These are phyloP conservation scores for Ascochyta rabiei DNA, from an alignment of 2,329 filamentous ascomycete species.

Conservation along the genomic window DNA sequence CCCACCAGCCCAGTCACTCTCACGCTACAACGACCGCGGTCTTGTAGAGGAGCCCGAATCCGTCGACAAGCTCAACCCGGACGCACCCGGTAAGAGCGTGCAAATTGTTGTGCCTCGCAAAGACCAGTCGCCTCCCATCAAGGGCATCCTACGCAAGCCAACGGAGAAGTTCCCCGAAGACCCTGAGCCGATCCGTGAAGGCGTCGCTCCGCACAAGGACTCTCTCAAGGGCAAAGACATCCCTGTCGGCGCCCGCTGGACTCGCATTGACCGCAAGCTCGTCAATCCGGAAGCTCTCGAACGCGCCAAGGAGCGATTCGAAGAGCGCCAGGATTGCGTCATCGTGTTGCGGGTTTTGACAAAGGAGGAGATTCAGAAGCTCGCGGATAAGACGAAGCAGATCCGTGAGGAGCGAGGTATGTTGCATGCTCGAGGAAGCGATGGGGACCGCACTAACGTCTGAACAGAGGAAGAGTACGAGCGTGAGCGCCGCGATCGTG, in stretches of 20 bases:
- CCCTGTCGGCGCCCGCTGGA: slow-evolving; percentile 80
- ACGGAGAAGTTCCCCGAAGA: slow-evolving; percentile 87
- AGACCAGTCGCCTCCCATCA: slow-evolving; percentile 69
- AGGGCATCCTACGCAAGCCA: slow-evolving; percentile 85
- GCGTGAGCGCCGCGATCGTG: slow-evolving; percentile 35
- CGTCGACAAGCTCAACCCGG: slow-evolving; percentile 26
- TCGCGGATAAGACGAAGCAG: slow-evolving; percentile 79
- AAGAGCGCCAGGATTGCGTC: slow-evolving; percentile 90
- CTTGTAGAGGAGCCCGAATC: slow-evolving; percentile 44
- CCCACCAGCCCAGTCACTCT: slow-evolving; percentile 29
- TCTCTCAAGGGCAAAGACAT: slow-evolving; percentile 74
- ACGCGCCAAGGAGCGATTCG: slow-evolving; percentile 86
- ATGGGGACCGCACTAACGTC: slow-evolving; percentile 15
- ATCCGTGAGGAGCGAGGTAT: slow-evolving; percentile 63
- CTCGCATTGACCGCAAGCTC: slow-evolving; percentile 84
- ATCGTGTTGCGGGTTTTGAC: slow-evolving; percentile 88
- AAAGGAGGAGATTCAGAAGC: slow-evolving; percentile 87
- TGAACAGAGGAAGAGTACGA: slow-evolving; percentile 42
- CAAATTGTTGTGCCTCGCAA: slow-evolving; percentile 73
- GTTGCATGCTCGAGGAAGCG: neutral
- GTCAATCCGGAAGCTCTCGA: slow-evolving; percentile 90
- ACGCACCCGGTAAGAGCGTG: slow-evolving; percentile 45
- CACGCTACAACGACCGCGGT: slow-evolving; percentile 39
- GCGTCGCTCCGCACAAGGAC: slow-evolving; percentile 92
- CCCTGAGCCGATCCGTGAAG: slow-evolving; percentile 80